Evolutionary conservation across 2,329 filamentous ascomycete genomes (phyloP).

Genomic region (Polytolypa hystricis): DNA sequence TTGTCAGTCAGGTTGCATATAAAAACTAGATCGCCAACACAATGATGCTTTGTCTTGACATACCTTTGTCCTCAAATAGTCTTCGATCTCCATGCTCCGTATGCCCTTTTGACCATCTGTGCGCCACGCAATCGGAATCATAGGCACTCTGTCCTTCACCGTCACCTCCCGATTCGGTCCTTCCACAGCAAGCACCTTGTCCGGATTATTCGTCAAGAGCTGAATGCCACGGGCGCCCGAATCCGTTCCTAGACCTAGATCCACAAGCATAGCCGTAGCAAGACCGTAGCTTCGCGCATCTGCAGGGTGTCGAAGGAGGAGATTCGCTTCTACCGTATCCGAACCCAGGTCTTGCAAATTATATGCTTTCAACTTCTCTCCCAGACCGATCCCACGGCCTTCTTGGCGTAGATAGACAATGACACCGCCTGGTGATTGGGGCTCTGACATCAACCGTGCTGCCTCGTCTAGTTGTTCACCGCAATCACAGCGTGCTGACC

Average conservation of each 20-base stretch:
- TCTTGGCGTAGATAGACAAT: slow-evolving; percentile 95
- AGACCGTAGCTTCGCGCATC: slow-evolving; percentile 91
- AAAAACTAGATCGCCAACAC: background rate
- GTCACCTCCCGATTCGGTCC: slow-evolving; percentile 78
- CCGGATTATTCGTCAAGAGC: slow-evolving; percentile 90
- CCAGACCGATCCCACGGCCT: slow-evolving; percentile 85
- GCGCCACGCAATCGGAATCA: slow-evolving; percentile 92
- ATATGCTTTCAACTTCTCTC: slow-evolving; percentile 95
- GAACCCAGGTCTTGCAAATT: slow-evolving; percentile 93
- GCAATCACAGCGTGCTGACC: slow-evolving; percentile 95
- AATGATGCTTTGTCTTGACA: too few relatives aligned
- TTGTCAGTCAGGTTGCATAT: slow-evolving; percentile 2
- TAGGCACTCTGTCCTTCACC: slow-evolving; percentile 81
- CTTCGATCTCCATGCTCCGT: slow-evolving; percentile 77
- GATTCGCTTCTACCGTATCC: slow-evolving; percentile 95
- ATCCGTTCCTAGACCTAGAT: slow-evolving; percentile 62
- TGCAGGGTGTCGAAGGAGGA: slow-evolving; percentile 80
- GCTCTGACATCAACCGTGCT: slow-evolving; percentile 65
- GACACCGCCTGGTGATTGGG: slow-evolving; percentile 59
- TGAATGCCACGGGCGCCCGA: slow-evolving; percentile 51
- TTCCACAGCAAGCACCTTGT: slow-evolving; percentile 91
- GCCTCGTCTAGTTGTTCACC: slow-evolving; percentile 97
- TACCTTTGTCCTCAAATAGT: slow-evolving; percentile 91
- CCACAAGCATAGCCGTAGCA: slow-evolving; percentile 87
- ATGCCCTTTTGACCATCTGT: slow-evolving; percentile 67